phyloP scores from a whole-genome alignment of 805 yeast species.

The Groenewaldozyma tartarivorans region DNA sequence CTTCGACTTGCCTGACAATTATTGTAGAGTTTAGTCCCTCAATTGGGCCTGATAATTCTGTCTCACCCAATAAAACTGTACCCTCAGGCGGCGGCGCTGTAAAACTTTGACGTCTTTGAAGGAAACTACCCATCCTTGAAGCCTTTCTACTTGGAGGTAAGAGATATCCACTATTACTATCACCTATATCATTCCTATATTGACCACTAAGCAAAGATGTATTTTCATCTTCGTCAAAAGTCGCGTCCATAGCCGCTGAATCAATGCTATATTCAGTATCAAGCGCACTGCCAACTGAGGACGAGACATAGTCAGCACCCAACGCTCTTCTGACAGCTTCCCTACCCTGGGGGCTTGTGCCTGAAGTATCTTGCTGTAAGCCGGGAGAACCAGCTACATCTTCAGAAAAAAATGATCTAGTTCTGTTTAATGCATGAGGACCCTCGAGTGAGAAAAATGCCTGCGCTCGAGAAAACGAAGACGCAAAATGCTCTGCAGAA shows the following conservation, averaged over 20 bases:
- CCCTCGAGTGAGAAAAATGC: constrained; percentile 51
- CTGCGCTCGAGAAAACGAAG: constrained; percentile 72
- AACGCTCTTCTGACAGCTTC: constrained; percentile 1
- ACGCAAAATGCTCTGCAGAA: constrained; percentile 69
- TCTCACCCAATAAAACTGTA: constrained; percentile 12
- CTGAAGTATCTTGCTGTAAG: constrained; percentile 1
- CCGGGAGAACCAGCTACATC: constrained; percentile 18
- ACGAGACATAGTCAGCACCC: neutral
- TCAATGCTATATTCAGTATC: neutral
- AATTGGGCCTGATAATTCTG: constrained; percentile 27
- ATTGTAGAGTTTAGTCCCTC: constrained; percentile 34
- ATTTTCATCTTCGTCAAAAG: constrained; percentile 1
- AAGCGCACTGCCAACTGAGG: neutral
- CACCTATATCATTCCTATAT: neutral
- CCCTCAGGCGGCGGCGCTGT: constrained; percentile 12
- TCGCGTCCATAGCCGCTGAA: constrained; percentile 1
- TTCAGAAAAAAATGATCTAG: constrained; percentile 55
- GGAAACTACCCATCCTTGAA: neutral
- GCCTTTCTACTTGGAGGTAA: neutral
- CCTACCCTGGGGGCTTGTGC: constrained; percentile 8
- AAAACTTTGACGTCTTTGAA: constrained; percentile 4
- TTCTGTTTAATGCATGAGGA: constrained; percentile 22
- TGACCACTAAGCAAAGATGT: constrained; percentile 3
- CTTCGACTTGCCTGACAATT: constrained; percentile 55
- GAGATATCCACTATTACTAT: neutral